Evolutionary conservation across 192 early-diverging fungal genomes (phyloP).

Genomic region (Coemansia sp.): DNA sequence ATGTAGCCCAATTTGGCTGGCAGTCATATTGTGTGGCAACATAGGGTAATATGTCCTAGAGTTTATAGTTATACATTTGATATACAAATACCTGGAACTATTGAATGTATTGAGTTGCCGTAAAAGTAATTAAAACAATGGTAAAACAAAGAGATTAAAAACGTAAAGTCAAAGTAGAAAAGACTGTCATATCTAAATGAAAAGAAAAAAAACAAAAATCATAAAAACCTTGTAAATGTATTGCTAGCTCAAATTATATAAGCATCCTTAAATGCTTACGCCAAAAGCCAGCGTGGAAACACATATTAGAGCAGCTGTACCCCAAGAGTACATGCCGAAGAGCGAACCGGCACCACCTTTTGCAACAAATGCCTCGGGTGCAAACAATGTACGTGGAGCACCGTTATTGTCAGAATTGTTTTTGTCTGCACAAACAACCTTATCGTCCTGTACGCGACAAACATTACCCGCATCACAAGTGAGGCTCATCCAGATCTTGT

Average conservation of each 20-base stretch:
- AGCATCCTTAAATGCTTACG: constrained; percentile 2
- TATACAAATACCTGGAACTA: too few relatives aligned
- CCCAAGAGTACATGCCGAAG: constrained; percentile 9
- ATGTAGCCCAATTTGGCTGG: too few relatives aligned
- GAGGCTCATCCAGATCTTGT: constrained; percentile 32
- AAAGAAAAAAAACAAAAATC: neutral
- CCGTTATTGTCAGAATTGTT: neutral
- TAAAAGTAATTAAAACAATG: neutral
- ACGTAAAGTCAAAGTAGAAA: too few relatives aligned
- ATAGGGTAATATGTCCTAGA: too few relatives aligned
- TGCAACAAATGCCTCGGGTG: neutral
- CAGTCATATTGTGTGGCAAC: too few relatives aligned
- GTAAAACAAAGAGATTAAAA: neutral
- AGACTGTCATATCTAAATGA: too few relatives aligned
- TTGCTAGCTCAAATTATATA: neutral
- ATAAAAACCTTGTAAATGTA: neutral
- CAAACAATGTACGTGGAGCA: constrained; percentile 1
- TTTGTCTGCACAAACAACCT: constrained; percentile 26
- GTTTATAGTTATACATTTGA: too few relatives aligned
- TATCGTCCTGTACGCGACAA: constrained; percentile 21
- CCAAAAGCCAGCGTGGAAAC: constrained; percentile 15
- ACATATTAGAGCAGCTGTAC: constrained; percentile 10
- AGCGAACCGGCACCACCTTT: neutral
- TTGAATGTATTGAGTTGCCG: neutral
- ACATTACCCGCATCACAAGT: constrained; percentile 31